Conservation (phyloP, 352 stramenopile species). For the Phytophthora capsici region DNA sequence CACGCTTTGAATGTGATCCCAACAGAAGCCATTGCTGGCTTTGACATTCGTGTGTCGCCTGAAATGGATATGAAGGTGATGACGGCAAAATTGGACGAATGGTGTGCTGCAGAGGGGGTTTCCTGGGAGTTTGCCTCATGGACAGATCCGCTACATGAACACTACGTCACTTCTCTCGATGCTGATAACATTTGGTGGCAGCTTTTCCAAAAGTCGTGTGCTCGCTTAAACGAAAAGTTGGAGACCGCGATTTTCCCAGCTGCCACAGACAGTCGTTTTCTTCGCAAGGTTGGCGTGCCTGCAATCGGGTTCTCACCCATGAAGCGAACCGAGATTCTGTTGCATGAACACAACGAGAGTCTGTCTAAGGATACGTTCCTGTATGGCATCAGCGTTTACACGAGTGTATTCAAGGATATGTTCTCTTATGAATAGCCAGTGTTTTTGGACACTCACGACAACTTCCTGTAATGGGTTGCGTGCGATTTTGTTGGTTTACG, state of each 20-base stretch:
- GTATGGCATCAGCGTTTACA: slow-evolving; percentile 92
- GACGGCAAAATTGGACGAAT: slow-evolving; percentile 87
- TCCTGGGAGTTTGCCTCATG: slow-evolving; percentile 78
- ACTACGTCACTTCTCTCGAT: slow-evolving; percentile 66
- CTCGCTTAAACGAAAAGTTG: slow-evolving; percentile 35
- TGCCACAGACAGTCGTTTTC: slow-evolving; percentile 94
- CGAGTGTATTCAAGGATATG: slow-evolving; percentile 57
- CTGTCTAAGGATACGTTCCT: slow-evolving; percentile 93
- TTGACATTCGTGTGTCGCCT: slow-evolving; percentile 96
- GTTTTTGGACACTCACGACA: too few relatives aligned
- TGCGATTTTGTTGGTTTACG: too few relatives aligned
- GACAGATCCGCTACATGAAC: slow-evolving; percentile 57
- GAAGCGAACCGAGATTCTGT: slow-evolving; percentile 93
- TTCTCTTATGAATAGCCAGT: slow-evolving; percentile 39
- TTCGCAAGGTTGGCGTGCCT: slow-evolving; percentile 81
- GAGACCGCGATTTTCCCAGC: slow-evolving; percentile 95
- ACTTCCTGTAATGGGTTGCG: too few relatives aligned
- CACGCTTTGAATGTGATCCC: slow-evolving; percentile 96
- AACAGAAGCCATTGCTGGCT: slow-evolving; percentile 87
- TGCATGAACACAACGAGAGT: slow-evolving; percentile 98
- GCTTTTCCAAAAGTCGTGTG: slow-evolving; percentile 53
- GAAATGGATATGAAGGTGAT: slow-evolving; percentile 68
- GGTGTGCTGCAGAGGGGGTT: slow-evolving; percentile 88
- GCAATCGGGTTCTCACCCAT: slow-evolving; percentile 93
- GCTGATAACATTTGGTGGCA: slow-evolving; percentile 63